Percentiles rank a stretch among this genome's conserved stretches.
Evolutionary conservation across 352 stramenopile genomes (phyloP).

Genomic region (Thalassiosira gravida): DNA sequence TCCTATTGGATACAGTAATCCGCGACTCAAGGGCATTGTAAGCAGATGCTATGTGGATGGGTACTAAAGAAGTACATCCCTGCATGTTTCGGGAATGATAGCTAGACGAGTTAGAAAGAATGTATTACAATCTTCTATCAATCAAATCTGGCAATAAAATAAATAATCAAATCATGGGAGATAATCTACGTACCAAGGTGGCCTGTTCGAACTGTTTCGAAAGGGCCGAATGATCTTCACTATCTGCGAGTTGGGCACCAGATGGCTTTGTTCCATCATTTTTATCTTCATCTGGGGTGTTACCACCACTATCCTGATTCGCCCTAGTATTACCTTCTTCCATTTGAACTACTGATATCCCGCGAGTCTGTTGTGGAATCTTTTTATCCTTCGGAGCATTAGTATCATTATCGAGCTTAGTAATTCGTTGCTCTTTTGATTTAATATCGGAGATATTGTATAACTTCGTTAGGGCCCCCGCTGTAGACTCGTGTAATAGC

Average conservation of each 20-base stretch:
- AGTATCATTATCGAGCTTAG: neutral
- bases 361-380: no score
- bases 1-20: conserved; percentile 10
- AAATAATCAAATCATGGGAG: no score
- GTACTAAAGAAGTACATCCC: conserved; percentile 17
- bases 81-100: no score
- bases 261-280: neutral
- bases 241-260: neutral
- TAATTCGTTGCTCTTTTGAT: conserved; percentile 1
- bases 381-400: no score
- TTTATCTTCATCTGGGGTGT: neutral
- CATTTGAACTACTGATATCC: neutral
- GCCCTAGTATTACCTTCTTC: conserved; percentile 2
- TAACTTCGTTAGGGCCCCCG: conserved; percentile 13
- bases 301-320: neutral
- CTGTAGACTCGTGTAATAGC: conserved; percentile 5
- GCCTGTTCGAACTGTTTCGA: conserved; percentile 34
- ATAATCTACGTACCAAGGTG: no score
- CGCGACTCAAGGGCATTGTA: conserved; percentile 13
- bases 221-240: conserved; percentile 26
- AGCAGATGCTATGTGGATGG: conserved; percentile 15
- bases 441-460: conserved; percentile 7
- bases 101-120: no score
- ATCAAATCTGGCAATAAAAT: no score
- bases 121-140: no score